Evolutionary conservation across 148 eudicot genomes (phyloP).

Genomic region (Hydrangea macrophylla): DNA sequence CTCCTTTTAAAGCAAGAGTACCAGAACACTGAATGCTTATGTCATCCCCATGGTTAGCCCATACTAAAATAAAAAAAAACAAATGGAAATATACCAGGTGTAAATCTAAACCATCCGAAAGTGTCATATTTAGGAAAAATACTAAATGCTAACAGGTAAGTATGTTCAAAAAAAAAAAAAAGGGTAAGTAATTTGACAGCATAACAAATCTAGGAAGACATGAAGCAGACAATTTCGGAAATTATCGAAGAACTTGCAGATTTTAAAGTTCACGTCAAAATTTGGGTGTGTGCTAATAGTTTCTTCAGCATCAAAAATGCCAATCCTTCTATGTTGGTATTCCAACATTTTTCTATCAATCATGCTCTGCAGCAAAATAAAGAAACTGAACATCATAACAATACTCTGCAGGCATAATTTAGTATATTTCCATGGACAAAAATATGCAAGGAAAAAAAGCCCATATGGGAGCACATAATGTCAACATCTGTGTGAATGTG

Average conservation of each 20-base stretch:
- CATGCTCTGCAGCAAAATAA: slow-evolving; percentile 64
- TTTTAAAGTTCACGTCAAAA: slow-evolving; percentile 78
- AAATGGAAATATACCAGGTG: neutral
- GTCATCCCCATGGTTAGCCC: slow-evolving; percentile 99
- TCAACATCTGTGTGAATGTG: neutral
- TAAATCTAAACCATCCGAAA: neutral
- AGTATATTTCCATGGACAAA: slow-evolving; percentile 12
- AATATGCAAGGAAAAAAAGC: neutral
- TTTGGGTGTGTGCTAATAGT: slow-evolving; percentile 70
- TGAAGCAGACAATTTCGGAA: slow-evolving; percentile 3
- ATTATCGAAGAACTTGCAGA: slow-evolving; percentile 48
- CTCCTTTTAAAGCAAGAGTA: slow-evolving; percentile 96
- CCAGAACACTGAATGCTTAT: slow-evolving; percentile 98
- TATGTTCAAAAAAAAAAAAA: too few relatives aligned
- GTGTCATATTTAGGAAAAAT: neutral
- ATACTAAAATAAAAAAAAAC: slow-evolving; percentile 44
- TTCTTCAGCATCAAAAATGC: slow-evolving; percentile 81
- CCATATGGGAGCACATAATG: neutral
- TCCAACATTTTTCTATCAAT: slow-evolving; percentile 92
- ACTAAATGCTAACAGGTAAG: neutral
- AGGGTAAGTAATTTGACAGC: too few relatives aligned
- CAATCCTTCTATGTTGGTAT: slow-evolving; percentile 74
- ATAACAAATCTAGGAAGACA: slow-evolving; percentile 1
- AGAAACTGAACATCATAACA: neutral
- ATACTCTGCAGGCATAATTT: slow-evolving; percentile 50